Base-by-base conservation (phyloP, 441 rosid genomes). In the Capsella rubella region DNA sequence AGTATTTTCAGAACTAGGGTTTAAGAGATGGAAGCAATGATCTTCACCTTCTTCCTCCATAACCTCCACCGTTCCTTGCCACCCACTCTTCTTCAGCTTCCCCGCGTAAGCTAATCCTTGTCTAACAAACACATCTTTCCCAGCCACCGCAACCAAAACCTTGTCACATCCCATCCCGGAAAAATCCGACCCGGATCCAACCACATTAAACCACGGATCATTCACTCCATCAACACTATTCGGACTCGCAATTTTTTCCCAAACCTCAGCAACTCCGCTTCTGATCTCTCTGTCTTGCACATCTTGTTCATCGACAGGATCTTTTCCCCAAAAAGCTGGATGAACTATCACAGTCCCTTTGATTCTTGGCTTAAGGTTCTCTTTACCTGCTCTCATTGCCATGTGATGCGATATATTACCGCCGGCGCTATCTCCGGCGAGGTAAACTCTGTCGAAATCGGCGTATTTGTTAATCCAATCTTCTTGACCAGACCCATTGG, bases 341-440 rank as follows among this genome's bases (percentile, higher is more conserved):
- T 88, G 87, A 0, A 64, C 57, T 39, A 87, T 56, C 6, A 69
- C 57, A 3, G 67, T 45, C 0, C 89, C 93, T 29, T 18, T 57
- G 43, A 86, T 71, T 42, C 43, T 51, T 1, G 51, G 63, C 0
- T 57, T 2, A 0, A 54, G 63, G 16, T 78, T 73, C 68, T 73
- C 78, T 3, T 69, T 34, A 5, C 80, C 86, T 4, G 76, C 71
- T 74, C 78, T 68, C 4, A 84, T 35, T 0, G 75, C 86, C 81
- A 86, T 76, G 61, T 81, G 79, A 57, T 89, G 88, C 0, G 86
- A 71, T n/a, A 85, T 82, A 35, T 84, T 87, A 2, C 56, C 92
- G 0, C 92, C 92, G 29, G 85, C 90, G 39, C 89, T 85, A 50
- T 87, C 93, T 3, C 94, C 91, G 0, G 79, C 81, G 15, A 89